These are phyloP conservation scores for Malus fusca DNA, from an alignment of 306 rosid species.

Conservation along the genomic window DNA sequence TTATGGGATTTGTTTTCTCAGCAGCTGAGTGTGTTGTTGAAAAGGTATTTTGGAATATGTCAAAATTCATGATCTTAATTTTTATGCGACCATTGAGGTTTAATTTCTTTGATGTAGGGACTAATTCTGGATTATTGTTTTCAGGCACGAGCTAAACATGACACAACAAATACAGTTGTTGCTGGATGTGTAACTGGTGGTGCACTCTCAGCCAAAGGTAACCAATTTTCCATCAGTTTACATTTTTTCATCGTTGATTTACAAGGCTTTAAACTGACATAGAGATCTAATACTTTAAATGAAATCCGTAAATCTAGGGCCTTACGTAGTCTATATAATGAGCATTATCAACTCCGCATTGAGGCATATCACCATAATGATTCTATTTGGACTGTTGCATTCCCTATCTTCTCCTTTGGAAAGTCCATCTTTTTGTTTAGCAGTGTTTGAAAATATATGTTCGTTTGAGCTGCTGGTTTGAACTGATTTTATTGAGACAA, in stretches of 20 bases:
- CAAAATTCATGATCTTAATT: conserved; percentile 4
- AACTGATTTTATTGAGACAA: background rate
- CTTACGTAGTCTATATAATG: background rate
- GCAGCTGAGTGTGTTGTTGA: conserved; percentile 94
- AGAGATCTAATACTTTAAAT: background rate
- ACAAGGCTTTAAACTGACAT: background rate
- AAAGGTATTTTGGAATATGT: conserved; percentile 40
- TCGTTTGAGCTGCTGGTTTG: background rate
- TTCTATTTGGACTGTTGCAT: background rate
- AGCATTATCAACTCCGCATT: background rate
- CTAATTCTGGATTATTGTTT: conserved; percentile 1
- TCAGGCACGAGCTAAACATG: conserved; percentile 88
- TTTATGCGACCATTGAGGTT: conserved; percentile 6
- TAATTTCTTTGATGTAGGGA: conserved; percentile 3
- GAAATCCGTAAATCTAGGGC: background rate
- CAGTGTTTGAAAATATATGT: background rate
- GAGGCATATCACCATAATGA: background rate
- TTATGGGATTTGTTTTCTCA: conserved; percentile 87
- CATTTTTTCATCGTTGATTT: background rate
- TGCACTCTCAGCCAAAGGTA: conserved; percentile 84
- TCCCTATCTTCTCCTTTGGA: background rate
- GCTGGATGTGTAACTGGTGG: conserved; percentile 95
- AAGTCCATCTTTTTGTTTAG: background rate
- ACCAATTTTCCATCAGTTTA: background rate
- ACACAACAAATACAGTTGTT: conserved; percentile 67